Conservation (phyloP, 352 stramenopile genomes). For the Phytophthora cajani region DNA sequence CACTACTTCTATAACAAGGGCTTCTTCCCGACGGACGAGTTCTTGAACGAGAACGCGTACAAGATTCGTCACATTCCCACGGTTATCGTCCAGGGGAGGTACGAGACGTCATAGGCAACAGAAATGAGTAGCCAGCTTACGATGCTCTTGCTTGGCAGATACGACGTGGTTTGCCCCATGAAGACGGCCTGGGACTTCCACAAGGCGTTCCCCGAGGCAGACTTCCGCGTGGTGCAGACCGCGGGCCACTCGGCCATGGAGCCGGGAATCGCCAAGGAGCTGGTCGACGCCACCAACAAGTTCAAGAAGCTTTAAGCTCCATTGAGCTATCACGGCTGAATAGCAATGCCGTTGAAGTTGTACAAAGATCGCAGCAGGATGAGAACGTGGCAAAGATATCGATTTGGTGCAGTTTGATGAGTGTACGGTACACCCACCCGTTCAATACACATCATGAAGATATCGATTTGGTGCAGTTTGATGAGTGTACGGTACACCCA, state of each 20-base stretch:
- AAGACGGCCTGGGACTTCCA: slow-evolving; percentile 90
- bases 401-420: slow-evolving; percentile 1
- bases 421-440: not conserved
- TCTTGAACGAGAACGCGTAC: slow-evolving; percentile 89
- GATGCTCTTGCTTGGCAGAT: slow-evolving; percentile 40
- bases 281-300: slow-evolving; percentile 76
- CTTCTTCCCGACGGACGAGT: slow-evolving; percentile 90
- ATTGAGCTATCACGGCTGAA: not conserved
- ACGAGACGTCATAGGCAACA: not conserved
- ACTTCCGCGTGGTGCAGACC: slow-evolving; percentile 79
- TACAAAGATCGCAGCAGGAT: slow-evolving; percentile 5
- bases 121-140: not conserved
- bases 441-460: slow-evolving; percentile 21
- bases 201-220: slow-evolving; percentile 70
- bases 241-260: slow-evolving; percentile 82
- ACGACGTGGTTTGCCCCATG: slow-evolving; percentile 91
- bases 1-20: slow-evolving; percentile 93
- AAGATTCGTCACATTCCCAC: slow-evolving; percentile 94
- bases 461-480: not conserved
- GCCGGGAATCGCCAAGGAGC: slow-evolving; percentile 73
- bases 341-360: not conserved
- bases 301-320: slow-evolving; percentile 54
- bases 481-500: slow-evolving; percentile 4
- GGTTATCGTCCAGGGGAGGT: slow-evolving; percentile 92
- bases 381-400: not conserved